Conservation (phyloP, 78 protist species). For the Guillardia theta region DNA sequence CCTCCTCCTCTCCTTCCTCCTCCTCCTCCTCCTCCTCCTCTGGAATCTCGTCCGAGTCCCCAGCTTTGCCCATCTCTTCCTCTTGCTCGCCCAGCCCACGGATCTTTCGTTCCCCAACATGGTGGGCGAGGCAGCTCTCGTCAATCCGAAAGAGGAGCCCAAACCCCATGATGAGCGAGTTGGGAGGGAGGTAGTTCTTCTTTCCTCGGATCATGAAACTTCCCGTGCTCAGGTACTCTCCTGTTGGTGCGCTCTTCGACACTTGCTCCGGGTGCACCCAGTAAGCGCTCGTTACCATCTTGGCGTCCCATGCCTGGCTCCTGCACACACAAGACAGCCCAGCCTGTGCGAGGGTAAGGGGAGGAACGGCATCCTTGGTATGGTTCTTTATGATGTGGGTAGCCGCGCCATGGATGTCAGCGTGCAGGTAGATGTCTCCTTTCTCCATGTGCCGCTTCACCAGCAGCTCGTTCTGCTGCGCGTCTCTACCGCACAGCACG, state of each 20-base stretch:
- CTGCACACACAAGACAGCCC: conserved; percentile 65
- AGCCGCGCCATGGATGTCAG: conserved; percentile 90
- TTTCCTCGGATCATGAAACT: conserved; percentile 80
- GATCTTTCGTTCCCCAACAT: conserved; percentile 4
- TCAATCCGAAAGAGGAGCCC: conserved; percentile 77
- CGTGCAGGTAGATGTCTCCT: conserved; percentile 92
- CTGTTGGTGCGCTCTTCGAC: conserved; percentile 91
- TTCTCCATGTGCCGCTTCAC: conserved; percentile 62
- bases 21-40: not conserved
- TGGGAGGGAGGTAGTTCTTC: conserved; percentile 89
- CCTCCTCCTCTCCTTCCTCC: not conserved
- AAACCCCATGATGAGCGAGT: conserved; percentile 81
- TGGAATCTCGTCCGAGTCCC: not conserved
- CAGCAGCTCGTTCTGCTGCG: conserved; percentile 89
- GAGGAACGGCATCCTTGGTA: conserved; percentile 41
- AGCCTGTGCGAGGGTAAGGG: conserved; percentile 60
- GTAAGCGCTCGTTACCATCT: conserved; percentile 81
- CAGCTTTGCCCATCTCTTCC: not conserved
- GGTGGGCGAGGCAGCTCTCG: not conserved
- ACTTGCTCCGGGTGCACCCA: conserved; percentile 93
- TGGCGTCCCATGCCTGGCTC: conserved; percentile 89
- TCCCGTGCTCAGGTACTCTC: conserved; percentile 90
- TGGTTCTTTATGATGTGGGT: conserved; percentile 77
- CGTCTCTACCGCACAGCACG: conserved; percentile 76
- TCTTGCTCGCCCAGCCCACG: not conserved